These are phyloP conservation scores for Aspergillus tubingensis DNA, from an alignment of 2,329 filamentous ascomycete genomes.

Conservation along the genomic window DNA sequence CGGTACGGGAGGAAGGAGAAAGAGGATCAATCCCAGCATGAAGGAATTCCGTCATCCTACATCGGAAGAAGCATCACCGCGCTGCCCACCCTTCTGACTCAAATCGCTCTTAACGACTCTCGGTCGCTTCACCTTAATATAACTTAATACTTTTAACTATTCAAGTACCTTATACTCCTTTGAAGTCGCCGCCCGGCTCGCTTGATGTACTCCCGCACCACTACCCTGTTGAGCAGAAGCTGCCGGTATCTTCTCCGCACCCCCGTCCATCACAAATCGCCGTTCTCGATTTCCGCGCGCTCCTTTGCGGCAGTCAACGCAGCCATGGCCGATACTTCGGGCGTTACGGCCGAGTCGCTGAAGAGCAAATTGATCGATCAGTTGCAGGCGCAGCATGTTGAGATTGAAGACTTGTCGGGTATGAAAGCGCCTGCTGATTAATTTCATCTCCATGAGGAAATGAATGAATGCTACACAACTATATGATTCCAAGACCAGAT, in stretches of 20 bases:
- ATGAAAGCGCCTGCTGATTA: slow-evolving; percentile 31
- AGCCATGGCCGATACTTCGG: slow-evolving; percentile 52
- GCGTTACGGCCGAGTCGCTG: slow-evolving; percentile 73
- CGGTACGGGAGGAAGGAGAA: not conserved
- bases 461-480: not conserved
- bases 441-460: not conserved
- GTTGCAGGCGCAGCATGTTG: slow-evolving; percentile 74
- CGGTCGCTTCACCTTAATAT: not conserved
- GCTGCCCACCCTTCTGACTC: not conserved
- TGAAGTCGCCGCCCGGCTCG: not conserved
- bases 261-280: slow-evolving; percentile 25
- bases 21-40: not conserved
- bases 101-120: not conserved
- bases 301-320: slow-evolving; percentile 37
- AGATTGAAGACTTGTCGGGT: slow-evolving; percentile 93
- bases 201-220: slow-evolving; percentile 44
- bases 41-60: slow-evolving; percentile 10
- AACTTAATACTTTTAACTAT: not conserved
- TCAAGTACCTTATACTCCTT: not conserved
- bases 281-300: slow-evolving; percentile 39
- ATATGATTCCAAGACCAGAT: not conserved
- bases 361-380: slow-evolving; percentile 68
- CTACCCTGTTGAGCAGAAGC: slow-evolving; percentile 41
- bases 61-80: slow-evolving; percentile 7
- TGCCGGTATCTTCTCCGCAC: slow-evolving; percentile 42